Base-by-base conservation (phyloP, 1,284 basidiomycete species). In the Malassezia restricta region DNA sequence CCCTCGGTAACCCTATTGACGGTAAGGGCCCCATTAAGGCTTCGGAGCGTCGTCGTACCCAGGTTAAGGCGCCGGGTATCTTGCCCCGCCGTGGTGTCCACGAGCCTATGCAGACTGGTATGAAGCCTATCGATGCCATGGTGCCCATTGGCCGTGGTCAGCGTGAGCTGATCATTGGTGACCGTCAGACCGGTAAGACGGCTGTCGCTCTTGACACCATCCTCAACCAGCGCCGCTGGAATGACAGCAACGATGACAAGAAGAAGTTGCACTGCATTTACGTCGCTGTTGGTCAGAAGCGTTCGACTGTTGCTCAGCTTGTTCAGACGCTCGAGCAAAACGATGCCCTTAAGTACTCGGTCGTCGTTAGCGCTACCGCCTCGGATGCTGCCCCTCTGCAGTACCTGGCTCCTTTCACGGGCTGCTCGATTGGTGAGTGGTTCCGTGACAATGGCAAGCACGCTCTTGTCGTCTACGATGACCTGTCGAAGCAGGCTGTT, bases 231-330 rank as follows among this genome's bases (percentile, higher is more conserved):
- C 96, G 87, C 84, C 81, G 89, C 74, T 98, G 91, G 92, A 98
- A 98, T 76, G 90, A 96, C 68, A 88, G 89, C 66, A 79, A 83
- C 73, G 92, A 96, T 68, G 92, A 98, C 79, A 78, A 75, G 65
- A 89, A 95, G 83, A 98, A 96, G 80, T 84, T 98, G 61, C 96
- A 96, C 83, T 98, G 92, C 81, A 89, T 98, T 76, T 98, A 98
- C 78, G 92, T 98, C 67, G 92, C 92, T 74, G 80, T 98, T 66
- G 92, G 92, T 69, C 92, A 96, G 81, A 98, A 98, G 82, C 88
- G 92, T 76, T 96, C 91, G 30, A 98, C 92, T 66, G 89, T 98
- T 66, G 92, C 92, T 57, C 92, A 98, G 81, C 87, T 98, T 75
- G 91, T 98, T 75, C 84, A 96, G 82, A 95, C 90, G 59, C 84